These are phyloP conservation scores for Ananas comosus DNA, from an alignment of 176 grass and related monocot genomes.

Conservation along the genomic window DNA sequence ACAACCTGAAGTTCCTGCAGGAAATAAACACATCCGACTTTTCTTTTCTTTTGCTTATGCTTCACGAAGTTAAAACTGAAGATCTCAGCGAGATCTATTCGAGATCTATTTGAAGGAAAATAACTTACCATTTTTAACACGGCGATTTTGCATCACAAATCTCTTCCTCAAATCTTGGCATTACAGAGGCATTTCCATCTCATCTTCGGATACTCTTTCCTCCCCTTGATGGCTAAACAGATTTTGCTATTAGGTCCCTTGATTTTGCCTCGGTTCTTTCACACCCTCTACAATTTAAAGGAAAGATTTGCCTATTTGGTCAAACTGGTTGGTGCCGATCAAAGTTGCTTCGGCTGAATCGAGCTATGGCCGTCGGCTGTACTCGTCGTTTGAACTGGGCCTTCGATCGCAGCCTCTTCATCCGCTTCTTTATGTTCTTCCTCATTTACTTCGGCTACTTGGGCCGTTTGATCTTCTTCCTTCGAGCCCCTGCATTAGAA, in stretches of 20 bases:
- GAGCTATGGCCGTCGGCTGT: not conserved
- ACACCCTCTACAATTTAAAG: not conserved
- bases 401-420: conserved; percentile 27
- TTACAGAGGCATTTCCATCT: not conserved
- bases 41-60: not conserved
- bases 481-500: conserved; percentile 30
- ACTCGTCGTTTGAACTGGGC: not conserved
- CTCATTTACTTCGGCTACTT: conserved; percentile 21
- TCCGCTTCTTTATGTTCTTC: conserved; percentile 19
- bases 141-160: not conserved
- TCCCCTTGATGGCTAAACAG: not conserved
- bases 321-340: not conserved
- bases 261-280: not conserved
- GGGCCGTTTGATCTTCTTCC: conserved; percentile 17
- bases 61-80: no score
- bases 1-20: not conserved
- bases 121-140: not conserved
- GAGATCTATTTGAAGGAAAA: not conserved
- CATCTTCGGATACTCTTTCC: not conserved
- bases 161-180: not conserved
- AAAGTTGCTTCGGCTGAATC: not conserved
- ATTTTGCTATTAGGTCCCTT: not conserved
- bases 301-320: not conserved
- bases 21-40: not conserved
- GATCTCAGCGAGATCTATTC: not conserved